Base-by-base conservation (phyloP, 495 filamentous ascomycete species). In the Terfezia boudieri region DNA sequence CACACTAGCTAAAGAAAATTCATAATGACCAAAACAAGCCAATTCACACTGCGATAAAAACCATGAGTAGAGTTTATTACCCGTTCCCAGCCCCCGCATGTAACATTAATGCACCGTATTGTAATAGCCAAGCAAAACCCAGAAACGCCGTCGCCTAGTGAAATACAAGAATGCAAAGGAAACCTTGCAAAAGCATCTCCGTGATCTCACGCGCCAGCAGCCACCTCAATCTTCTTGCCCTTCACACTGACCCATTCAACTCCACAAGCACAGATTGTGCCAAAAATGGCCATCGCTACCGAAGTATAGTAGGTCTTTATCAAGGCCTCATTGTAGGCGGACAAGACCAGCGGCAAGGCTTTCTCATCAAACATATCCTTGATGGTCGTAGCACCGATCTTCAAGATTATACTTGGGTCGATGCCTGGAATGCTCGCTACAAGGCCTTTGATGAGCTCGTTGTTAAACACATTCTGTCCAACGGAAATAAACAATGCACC, bases 171-270 rank as follows among this genome's bases (percentile, higher is more conserved):
- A 32, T 32, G 26, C 26, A 32, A 32, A 32, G 26, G 26, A 4
- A 5, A 26, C 26, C 26, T 7, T 32, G 26, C 26, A 32, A 4
- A 32, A 32, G 26, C 26, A 32, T 32, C 26, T 32, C 26, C 26
- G 26, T 32, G 26, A 32, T 32, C 26, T 32, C 4, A 32, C 26
- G 26, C 26, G 26, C 26, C 26, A 32, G 73, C 68, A 9, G 67
- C 70, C 61, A 73, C 69, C 64, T 84, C 81, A 53, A 86, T 71
- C 56, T 83, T 82, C 76, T 83, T 87, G 2, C 82, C 85, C 71
- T 88, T 89, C 17, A 94, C 84, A 43, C 75, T 82, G 60, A 74
- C 76, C 87, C 86, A 93, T 67, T 90, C 77, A 9, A 87, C 70
- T 6, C 73, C 68, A 2, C 74, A 59, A 2, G 73, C 70, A 1